Evolutionary conservation across 2,329 filamentous ascomycete genomes (phyloP).

Genomic region (Colletotrichum trifolii): DNA sequence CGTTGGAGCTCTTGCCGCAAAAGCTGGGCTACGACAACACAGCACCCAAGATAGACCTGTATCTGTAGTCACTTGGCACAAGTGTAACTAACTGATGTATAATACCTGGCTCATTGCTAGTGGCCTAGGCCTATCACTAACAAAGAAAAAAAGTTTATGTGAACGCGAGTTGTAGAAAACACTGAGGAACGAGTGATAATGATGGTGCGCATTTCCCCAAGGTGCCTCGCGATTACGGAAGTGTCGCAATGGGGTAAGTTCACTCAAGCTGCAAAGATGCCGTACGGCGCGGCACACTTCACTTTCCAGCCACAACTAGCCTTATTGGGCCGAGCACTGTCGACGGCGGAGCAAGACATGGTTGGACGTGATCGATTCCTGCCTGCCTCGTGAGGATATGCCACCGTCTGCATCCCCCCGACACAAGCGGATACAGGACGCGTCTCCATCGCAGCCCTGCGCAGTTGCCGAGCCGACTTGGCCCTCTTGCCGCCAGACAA

Average conservation of each 20-base stretch:
- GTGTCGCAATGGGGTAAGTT: conserved; percentile 5
- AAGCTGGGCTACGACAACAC: no score
- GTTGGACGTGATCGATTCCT: conserved; percentile 6
- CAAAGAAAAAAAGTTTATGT: conserved; percentile 10
- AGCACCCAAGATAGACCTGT: no score
- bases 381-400: not conserved
- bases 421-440: conserved; percentile 31
- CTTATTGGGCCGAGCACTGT: not conserved
- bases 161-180: not conserved
- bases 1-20: no score
- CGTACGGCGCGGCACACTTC: conserved; percentile 25
- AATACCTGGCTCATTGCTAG: not conserved
- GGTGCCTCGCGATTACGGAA: not conserved
- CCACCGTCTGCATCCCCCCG: conserved; percentile 18
- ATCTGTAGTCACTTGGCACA: conserved; percentile 1
- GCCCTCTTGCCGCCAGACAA: conserved; percentile 28
- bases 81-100: conserved; percentile 6
- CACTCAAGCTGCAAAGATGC: not conserved
- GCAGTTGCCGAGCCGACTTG: conserved; percentile 33
- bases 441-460: conserved; percentile 30
- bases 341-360: no score
- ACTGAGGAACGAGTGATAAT: conserved; percentile 1
- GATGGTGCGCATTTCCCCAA: not conserved
- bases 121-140: not conserved
- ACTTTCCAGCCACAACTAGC: conserved; percentile 29